Evolutionary conservation across 805 yeast species (phyloP).

Genomic region (Candida corydali): DNA sequence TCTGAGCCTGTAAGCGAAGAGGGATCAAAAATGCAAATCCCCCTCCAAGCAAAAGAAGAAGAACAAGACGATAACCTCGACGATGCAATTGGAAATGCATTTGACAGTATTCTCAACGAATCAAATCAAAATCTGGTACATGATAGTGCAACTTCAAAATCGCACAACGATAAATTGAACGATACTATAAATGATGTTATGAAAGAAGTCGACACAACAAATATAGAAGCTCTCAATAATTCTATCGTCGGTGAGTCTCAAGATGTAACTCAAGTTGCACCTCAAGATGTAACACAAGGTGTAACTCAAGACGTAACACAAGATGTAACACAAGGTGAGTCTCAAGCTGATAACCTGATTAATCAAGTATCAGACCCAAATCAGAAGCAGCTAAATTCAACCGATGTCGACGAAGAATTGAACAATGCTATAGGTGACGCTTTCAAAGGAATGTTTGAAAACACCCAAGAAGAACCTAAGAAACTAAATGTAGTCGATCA

Average conservation of each 20-base stretch:
- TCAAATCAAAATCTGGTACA: too few species aligned
- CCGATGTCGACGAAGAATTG: conserved; percentile 10
- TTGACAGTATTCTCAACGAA: background rate
- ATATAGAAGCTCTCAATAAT: too few species aligned
- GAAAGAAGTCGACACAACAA: too few species aligned
- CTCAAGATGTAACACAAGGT: background rate
- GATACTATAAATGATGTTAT: too few species aligned
- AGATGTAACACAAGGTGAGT: background rate
- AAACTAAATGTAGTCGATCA: background rate
- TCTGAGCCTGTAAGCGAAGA: too few species aligned
- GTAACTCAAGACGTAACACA: background rate
- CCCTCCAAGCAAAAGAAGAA: too few species aligned
- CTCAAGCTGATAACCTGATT: background rate
- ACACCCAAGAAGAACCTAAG: background rate
- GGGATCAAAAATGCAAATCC: too few species aligned
- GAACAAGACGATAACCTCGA: background rate
- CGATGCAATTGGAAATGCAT: conserved; percentile 3
- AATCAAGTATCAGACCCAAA: background rate
- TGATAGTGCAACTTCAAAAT: too few species aligned
- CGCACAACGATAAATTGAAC: background rate
- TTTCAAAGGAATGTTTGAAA: conserved; percentile 10
- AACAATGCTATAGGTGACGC: conserved; percentile 19
- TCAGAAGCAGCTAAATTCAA: background rate
- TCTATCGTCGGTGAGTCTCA: too few species aligned
- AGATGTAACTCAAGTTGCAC: background rate